Base-by-base conservation (phyloP, 1,284 basidiomycete genomes). In the Anthracocystis walkeri region DNA sequence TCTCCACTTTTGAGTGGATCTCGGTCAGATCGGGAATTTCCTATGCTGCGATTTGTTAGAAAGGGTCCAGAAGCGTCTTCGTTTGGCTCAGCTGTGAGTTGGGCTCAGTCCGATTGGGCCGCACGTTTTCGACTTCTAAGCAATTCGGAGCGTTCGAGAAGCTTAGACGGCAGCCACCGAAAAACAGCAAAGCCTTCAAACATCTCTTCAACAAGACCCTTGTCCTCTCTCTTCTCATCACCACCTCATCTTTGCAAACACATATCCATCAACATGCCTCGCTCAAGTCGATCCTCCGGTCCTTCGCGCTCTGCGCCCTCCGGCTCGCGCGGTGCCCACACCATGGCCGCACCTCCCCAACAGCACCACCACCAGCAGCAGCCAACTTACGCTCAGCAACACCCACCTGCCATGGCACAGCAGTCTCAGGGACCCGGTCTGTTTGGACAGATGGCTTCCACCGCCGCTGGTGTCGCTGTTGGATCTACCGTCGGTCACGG, bases 401-500 rank as follows among this genome's bases (percentile, higher is more conserved):
- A 78, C 64, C 66, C 65, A 38, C 65, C 62, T 12, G 68, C 66
- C 52, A 57, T 64, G 49, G 49, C 58, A 49, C 75, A 68, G 65
- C 75, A 68, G 60, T 71, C 65, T 48, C 65, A 53, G 3, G 65
- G 63, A 21, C 80, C 81, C 23, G 82, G 83, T 55, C 65, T 84
- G 29, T 84, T 84, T 50, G 79, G 80, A 25, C 81, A 84, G 85
- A 94, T 94, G 92, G 93, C 93, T 58, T 92, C 93, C 16, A 94
- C 93, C 7, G 93, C 92, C 29, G 93, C 92, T 60, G 92, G 91
- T 70, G 93, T 94, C 44, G 93, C 93, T 7, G 88, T 93, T 56
- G 93, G 93, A 46, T 93, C 92, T 16, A 87, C 90, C 55, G 89
- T 94, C 70, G 93, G 93, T 51, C 93, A 94, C 81, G 93, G 93